A percentile compares a stretch with the other conserved stretches of the same genome.
These are phyloP conservation scores for Suillus luteus DNA, from an alignment of 768 basidiomycete genomes.

Conservation along the genomic window DNA sequence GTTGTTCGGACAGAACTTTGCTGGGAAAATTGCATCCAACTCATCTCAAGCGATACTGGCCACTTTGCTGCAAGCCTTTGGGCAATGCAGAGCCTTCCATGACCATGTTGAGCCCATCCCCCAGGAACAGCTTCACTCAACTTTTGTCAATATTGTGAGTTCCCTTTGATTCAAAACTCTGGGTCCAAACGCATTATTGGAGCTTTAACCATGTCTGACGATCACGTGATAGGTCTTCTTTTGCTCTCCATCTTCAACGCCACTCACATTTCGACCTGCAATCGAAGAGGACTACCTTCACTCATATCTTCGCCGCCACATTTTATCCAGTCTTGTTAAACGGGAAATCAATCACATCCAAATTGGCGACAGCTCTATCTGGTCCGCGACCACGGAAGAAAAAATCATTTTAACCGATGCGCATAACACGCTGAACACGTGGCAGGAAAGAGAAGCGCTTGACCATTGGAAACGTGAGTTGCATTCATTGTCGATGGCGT, in stretches of 20 bases:
- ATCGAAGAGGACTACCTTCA: conserved; percentile 62
- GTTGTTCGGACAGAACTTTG: conserved; percentile 66
- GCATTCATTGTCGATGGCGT: conserved; percentile 9
- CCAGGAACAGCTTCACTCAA: conserved; percentile 48
- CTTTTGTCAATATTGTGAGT: conserved; percentile 76
- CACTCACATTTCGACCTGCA: conserved; percentile 61
- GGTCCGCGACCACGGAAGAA: conserved; percentile 36
- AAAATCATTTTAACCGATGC: conserved; percentile 63
- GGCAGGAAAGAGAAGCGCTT: conserved; percentile 65
- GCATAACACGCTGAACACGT: conserved; percentile 59
- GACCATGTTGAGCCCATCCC: conserved; percentile 54
- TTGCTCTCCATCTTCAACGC: conserved; percentile 60
- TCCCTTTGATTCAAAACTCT: not conserved
- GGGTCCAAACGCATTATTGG: not conserved
- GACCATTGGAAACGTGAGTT: conserved; percentile 77
- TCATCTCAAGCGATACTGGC: conserved; percentile 65
- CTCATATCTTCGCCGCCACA: conserved; percentile 62
- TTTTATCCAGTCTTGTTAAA: conserved; percentile 52
- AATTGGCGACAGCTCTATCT: conserved; percentile 32
- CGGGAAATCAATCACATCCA: conserved; percentile 56
- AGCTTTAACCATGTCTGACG: not conserved
- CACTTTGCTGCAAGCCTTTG: conserved; percentile 74
- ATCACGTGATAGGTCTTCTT: conserved; percentile 66
- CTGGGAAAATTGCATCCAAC: conserved; percentile 63
- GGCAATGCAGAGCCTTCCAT: conserved; percentile 80